Evolutionary conservation across 2,329 filamentous ascomycete genomes (phyloP), one percentile per base, ranked within the genome.

Genomic region (Escovopsis sp.): DNA sequence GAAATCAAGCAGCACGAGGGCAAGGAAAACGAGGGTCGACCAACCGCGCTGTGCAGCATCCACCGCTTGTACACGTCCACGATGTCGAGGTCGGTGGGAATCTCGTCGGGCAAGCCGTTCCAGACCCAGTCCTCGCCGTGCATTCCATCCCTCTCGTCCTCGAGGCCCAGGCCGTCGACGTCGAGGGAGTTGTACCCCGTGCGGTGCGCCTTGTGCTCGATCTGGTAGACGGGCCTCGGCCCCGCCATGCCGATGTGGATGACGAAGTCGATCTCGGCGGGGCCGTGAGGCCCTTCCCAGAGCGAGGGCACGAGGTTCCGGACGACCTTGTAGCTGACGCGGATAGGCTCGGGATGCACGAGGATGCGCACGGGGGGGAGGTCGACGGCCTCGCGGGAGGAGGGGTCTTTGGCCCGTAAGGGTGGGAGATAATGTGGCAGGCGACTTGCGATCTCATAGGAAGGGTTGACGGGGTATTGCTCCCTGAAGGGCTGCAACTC

Each of bases 181-280:
- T 93, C 86, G 18, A 64, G 64, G 51, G 80, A 70, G 15, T 64
- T 62, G 60, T 93, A 94, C 4, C 80, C 80, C 51, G 84, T 77
- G 33, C 82, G 72, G 54, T 84, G 80, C 0, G 73, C 85, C 33
- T 73, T 67, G 10, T 73, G 70, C 64, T 94, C 86, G 8, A 89
- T 65, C 10, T 74, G 72, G 58, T 89, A 93, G 51, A 75, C 60
- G 12, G 76, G 52, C 59, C 70, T 51, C 63, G 74, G 53, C 58
- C 82, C 56, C 57, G 85, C 83, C 72, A 93, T 86, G 48, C 86
- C 86, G 41, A 93, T 82, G 59, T 93, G 85, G 4, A 94, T 59
- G 19, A 78, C 69, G 28, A 82, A 62, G 58, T 93, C 82, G 42
- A 79, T 32, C 23, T 42, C 70, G 39, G 65, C 60, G 42, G 53